Conservation (phyloP, 2,329 filamentous ascomycete species). For the Chaetomiaceae sp. region DNA sequence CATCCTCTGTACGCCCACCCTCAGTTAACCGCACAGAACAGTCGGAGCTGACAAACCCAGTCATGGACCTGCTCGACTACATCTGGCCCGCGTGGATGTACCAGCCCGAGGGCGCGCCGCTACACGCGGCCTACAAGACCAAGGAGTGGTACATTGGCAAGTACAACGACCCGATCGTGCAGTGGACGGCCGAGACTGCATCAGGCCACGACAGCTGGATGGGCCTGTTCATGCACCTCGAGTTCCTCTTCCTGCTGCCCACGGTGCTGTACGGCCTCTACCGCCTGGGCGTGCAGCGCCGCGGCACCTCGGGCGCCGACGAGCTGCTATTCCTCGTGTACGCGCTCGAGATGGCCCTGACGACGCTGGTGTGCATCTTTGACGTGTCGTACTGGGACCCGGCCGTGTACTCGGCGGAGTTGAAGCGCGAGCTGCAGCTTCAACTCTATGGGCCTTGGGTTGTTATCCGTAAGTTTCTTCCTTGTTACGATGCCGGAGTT, state of each 20-base stretch:
- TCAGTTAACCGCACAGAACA: no score
- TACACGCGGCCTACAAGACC: slow-evolving; percentile 45
- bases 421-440: slow-evolving; percentile 45
- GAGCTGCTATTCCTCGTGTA: slow-evolving; percentile 52
- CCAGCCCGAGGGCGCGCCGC: slow-evolving; percentile 37
- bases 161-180: slow-evolving; percentile 52
- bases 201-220: slow-evolving; percentile 45
- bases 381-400: slow-evolving; percentile 48
- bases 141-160: slow-evolving; percentile 44
- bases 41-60: slow-evolving; percentile 30
- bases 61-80: slow-evolving; percentile 50
- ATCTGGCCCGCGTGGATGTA: slow-evolving; percentile 50
- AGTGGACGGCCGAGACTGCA: slow-evolving; percentile 31
- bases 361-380: slow-evolving; percentile 47
- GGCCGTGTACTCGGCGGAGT: slow-evolving; percentile 38
- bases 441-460: slow-evolving; percentile 50
- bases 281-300: slow-evolving; percentile 32
- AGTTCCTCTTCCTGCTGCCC: slow-evolving; percentile 48
- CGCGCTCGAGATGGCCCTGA: slow-evolving; percentile 48
- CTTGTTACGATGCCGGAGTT: neutral
- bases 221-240: slow-evolving; percentile 46
- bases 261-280: slow-evolving; percentile 45
- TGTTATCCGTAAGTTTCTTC: slow-evolving; percentile 46
- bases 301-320: slow-evolving; percentile 34
- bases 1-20: slow-evolving; percentile 29